Base-by-base conservation (phyloP, 345 rosid species). In the Camelina sativa region DNA sequence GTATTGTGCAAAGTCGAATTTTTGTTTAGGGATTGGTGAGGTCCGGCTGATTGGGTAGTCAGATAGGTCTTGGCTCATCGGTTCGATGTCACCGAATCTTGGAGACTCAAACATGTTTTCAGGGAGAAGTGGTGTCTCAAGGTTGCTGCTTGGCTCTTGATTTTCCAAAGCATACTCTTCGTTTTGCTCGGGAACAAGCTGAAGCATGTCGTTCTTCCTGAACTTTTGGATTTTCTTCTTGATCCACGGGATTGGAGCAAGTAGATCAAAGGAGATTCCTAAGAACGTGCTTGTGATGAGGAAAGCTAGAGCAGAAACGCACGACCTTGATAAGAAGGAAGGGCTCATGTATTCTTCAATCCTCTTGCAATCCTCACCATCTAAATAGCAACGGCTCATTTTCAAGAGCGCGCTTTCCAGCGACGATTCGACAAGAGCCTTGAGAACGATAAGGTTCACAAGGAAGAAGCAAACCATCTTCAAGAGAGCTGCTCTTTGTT, bases 381-480 rank as follows among this genome's bases (percentile, higher is more conserved):
- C 97, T 82, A 94, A 73, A 75, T 94, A 94, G 84, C 97, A 94
- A 56, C 96, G 84, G 15, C 99, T 91, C 99, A 94, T 94, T 58
- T 80, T 79, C 63, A 94, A 81, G 81, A 95, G 82, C 28, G 97
- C 88, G 22, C 88, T 83, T 77, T 95, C 99, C 38, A 92, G 79
- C 2, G 97, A 95, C 11, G 97, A 95, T 74, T 95, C 97, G 0
- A 95, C 96, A 54, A 95, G 81, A 75, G 87, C 98, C 82, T 88
- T 88, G 79, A 95, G 79, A 13, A 90, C 81, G 57, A 95, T 92
- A 63, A 95, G 96, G 80, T 95, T 95, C 47, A 95, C 98, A 62
- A 95, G 98, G 83, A 91, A 95, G 80, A 92, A 95, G 84, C 99
- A 95, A 77, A 90, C 97, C 99, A 95, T 87, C 90, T 92, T 95